Conservation (phyloP, 257 asterid species). For the Solanum lycopersicoides region DNA sequence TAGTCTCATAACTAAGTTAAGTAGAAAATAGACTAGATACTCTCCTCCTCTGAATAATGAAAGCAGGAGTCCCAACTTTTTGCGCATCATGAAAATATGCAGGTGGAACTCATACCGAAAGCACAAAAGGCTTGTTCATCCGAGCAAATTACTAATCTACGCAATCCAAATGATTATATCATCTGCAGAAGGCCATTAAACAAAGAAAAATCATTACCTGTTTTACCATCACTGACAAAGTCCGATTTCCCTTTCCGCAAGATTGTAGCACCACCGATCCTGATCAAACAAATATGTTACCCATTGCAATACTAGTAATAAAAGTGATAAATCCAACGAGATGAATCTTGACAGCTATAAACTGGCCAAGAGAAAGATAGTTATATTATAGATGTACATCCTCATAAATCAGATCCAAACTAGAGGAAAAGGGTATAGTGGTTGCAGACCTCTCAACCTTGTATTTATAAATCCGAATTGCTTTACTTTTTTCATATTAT, state of each 20-base stretch:
- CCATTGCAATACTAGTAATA: neutral
- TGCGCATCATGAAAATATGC: neutral
- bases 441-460: neutral
- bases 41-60: neutral
- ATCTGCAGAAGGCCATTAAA: neutral
- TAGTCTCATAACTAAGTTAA: neutral
- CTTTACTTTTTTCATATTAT: neutral
- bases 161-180: neutral
- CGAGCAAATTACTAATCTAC: neutral
- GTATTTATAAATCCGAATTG: neutral
- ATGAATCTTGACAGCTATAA: neutral
- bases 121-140: neutral
- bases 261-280: conserved; percentile 81
- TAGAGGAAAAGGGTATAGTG: neutral
- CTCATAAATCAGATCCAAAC: neutral
- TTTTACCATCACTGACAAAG: conserved; percentile 67
- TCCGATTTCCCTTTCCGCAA: conserved; percentile 77
- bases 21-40: neutral
- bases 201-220: conserved; percentile 34
- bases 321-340: neutral
- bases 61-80: neutral
- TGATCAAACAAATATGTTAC: conserved; percentile 14
- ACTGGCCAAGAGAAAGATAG: neutral
- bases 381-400: neutral
- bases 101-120: neutral